Evolutionary conservation across 73 alveolate species (phyloP).

Genomic region (Blepharisma stoltei): DNA sequence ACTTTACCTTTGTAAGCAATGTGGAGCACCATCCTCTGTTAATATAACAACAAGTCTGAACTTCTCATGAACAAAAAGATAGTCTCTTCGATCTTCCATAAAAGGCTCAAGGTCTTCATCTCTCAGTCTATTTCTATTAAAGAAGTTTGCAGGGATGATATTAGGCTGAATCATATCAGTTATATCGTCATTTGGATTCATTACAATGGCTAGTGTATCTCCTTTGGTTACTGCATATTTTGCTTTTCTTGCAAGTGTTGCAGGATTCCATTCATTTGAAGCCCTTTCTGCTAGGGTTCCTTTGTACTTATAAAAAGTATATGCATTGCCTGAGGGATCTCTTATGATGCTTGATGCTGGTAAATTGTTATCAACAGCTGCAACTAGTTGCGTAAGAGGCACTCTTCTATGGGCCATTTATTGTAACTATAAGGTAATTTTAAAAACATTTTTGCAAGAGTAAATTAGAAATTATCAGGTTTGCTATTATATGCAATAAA

Average conservation of each 20-base stretch:
- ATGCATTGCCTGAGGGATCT: slow-evolving; percentile 10
- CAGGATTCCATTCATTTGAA: background rate
- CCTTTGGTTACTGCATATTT: slow-evolving; percentile 11
- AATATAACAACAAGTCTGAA: no score
- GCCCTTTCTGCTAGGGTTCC: slow-evolving; percentile 15
- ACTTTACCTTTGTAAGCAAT: no score
- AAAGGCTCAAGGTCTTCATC: no score
- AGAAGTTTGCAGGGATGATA: no score
- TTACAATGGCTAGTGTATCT: background rate
- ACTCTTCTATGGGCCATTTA: background rate
- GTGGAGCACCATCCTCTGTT: no score
- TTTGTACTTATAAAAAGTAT: slow-evolving; percentile 7
- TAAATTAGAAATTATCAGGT: no score
- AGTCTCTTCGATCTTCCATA: no score
- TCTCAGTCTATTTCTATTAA: no score
- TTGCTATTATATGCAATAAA: no score
- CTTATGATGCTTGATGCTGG: background rate
- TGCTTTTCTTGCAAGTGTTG: background rate
- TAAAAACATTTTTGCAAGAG: no score
- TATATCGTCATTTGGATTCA: slow-evolving; percentile 1
- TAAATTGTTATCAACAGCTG: background rate
- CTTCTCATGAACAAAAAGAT: no score
- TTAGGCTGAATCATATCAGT: background rate
- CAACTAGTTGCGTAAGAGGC: slow-evolving; percentile 13
- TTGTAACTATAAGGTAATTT: no score